Percentiles rank a stretch among this genome's conserved stretches.
These are phyloP conservation scores for Chrysochromulina parva DNA, from an alignment of 78 protist species.

Conservation along the genomic window DNA sequence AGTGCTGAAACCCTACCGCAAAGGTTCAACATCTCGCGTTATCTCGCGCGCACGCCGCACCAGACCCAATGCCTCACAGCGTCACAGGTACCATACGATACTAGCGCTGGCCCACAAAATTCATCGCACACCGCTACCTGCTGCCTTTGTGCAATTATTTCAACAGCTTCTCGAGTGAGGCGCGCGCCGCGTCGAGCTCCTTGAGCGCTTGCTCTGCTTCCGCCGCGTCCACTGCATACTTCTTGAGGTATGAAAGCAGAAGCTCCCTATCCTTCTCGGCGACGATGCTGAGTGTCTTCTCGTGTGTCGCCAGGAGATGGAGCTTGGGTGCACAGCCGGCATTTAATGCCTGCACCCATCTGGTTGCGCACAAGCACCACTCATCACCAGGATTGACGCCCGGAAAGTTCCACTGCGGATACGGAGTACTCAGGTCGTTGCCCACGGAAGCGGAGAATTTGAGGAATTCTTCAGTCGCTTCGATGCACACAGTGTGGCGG, in stretches of 20 bases:
- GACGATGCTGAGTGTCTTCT: slow-evolving; percentile 12
- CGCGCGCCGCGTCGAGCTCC: background rate
- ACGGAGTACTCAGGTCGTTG: background rate
- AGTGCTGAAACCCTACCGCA: no score
- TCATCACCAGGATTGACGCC: background rate
- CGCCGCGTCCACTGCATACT: background rate
- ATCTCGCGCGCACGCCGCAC: no score
- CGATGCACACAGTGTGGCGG: background rate
- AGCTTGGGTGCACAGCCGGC: background rate
- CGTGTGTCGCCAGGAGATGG: background rate
- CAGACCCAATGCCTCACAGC: no score
- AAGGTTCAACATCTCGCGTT: no score
- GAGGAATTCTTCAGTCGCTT: background rate
- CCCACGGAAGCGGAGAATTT: background rate
- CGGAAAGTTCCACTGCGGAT: background rate
- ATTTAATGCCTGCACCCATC: slow-evolving; percentile 4
- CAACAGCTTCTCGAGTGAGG: no score
- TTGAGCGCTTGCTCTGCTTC: background rate
- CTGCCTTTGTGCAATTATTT: no score
- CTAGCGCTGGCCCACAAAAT: no score
- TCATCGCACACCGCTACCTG: no score
- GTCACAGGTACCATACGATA: no score
- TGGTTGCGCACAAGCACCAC: slow-evolving; percentile 10
- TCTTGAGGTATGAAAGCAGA: background rate
- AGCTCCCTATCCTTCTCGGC: no score